These are phyloP conservation scores for Vanrija humicola DNA, from an alignment of 1,284 basidiomycete species.

Conservation along the genomic window DNA sequence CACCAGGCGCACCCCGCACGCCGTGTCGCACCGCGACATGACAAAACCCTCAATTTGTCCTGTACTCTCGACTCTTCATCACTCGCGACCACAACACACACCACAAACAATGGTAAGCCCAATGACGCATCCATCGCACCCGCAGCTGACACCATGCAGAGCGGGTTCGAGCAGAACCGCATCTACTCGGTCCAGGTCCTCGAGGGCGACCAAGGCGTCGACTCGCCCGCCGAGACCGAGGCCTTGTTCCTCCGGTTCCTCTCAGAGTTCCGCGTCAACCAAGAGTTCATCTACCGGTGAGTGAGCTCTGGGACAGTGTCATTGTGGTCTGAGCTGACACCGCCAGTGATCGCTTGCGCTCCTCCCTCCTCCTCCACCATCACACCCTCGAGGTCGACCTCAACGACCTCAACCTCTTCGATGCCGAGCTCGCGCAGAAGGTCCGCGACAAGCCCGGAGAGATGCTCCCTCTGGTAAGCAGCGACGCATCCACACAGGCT, in stretches of 20 bases:
- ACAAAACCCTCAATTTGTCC: neutral
- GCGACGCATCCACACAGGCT: neutral
- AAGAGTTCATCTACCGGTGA: conserved; percentile 82
- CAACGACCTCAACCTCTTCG: conserved; percentile 83
- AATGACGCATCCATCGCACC: neutral
- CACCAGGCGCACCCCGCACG: too few relatives aligned
- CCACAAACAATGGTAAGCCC: neutral
- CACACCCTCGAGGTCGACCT: conserved; percentile 90
- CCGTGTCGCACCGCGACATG: too few relatives aligned
- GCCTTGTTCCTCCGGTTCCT: conserved; percentile 78
- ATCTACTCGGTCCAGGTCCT: conserved; percentile 75
- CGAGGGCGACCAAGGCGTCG: conserved; percentile 56
- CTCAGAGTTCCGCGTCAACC: conserved; percentile 76
- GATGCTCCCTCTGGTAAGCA: conserved; percentile 73
- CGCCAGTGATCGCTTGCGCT: conserved; percentile 78
- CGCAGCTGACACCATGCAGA: conserved; percentile 38
- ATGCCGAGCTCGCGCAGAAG: conserved; percentile 86
- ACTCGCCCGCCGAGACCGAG: conserved; percentile 73
- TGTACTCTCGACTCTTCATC: neutral
- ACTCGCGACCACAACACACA: neutral
- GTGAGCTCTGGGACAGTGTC: conserved; percentile 7
- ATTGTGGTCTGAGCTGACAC: neutral
- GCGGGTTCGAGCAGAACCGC: conserved; percentile 70
- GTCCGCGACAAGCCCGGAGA: conserved; percentile 88
- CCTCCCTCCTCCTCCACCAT: conserved; percentile 84